A percentile compares a stretch with the other conserved stretches of the same genome.
phyloP scores from a whole-genome alignment of 192 early-diverging fungal genomes.

The Coemansia sp. region DNA sequence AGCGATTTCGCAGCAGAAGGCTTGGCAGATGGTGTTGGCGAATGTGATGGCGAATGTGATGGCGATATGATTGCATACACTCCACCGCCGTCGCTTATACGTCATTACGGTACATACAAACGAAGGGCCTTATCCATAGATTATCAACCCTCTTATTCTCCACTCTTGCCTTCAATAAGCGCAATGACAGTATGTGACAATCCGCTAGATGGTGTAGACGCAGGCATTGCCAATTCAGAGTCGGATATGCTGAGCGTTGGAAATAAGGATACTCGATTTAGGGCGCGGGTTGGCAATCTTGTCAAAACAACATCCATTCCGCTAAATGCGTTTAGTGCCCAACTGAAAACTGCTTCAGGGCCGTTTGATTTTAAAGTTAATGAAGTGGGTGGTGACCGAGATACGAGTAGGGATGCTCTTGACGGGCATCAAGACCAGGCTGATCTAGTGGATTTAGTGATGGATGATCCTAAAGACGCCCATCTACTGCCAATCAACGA shows the following conservation, averaged over 20 bases:
- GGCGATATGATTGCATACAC: constrained; percentile 26
- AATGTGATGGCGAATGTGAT: constrained; percentile 3
- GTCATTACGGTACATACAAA: constrained; percentile 14
- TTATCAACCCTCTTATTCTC: constrained; percentile 2
- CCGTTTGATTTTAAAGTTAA: constrained; percentile 3
- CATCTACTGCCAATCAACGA: not conserved
- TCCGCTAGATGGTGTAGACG: not conserved
- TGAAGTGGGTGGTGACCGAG: constrained; percentile 7
- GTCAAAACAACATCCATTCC: constrained; percentile 49
- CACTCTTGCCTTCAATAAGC: constrained; percentile 22
- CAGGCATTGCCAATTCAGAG: not conserved
- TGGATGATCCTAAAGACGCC: constrained; percentile 17
- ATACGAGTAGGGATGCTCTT: not conserved
- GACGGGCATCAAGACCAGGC: constrained; percentile 4
- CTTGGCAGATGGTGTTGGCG: not conserved
- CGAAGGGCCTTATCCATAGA: not conserved
- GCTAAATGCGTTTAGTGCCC: constrained; percentile 30
- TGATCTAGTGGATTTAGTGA: constrained; percentile 28
- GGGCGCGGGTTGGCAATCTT: constrained; percentile 27
- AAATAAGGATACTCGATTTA: constrained; percentile 11
- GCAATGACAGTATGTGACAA: constrained; percentile 18
- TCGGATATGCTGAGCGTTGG: constrained; percentile 8
- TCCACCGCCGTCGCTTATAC: constrained; percentile 37
- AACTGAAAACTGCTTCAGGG: constrained; percentile 9
- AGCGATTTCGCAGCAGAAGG: not conserved